Conservation (phyloP, 495 filamentous ascomycete species). For the Aspergillus campestris region DNA sequence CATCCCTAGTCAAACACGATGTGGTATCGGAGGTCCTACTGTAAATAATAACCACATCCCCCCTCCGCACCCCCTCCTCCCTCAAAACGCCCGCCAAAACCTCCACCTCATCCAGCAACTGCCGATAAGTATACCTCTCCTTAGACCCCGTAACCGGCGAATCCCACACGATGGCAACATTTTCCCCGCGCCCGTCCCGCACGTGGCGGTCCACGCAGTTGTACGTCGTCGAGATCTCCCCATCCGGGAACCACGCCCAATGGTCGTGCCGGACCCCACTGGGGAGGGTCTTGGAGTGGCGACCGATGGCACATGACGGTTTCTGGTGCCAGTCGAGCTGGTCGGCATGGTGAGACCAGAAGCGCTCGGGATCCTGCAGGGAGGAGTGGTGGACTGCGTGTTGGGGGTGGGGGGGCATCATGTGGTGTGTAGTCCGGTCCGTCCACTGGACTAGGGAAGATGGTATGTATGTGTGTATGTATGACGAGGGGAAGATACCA, state of each 20-base stretch:
- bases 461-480: background rate
- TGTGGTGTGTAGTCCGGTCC: background rate
- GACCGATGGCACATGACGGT: slow-evolving; percentile 36
- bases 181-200: slow-evolving; percentile 58
- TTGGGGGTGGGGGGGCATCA: slow-evolving; percentile 25
- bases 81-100: slow-evolving; percentile 72
- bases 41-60: slow-evolving; percentile 89
- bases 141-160: slow-evolving; percentile 74
- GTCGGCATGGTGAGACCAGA: slow-evolving; percentile 70
- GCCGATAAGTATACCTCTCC: slow-evolving; percentile 59
- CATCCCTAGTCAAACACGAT: no score
- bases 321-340: slow-evolving; percentile 73
- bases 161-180: slow-evolving; percentile 77
- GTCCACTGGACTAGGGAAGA: background rate
- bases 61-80: slow-evolving; percentile 75
- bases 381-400: slow-evolving; percentile 29
- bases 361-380: slow-evolving; percentile 50
- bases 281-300: slow-evolving; percentile 38
- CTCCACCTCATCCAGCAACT: slow-evolving; percentile 77
- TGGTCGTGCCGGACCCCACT: slow-evolving; percentile 43
- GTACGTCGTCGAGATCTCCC: slow-evolving; percentile 81
- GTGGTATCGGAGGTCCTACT: no score
- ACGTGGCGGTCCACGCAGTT: slow-evolving; percentile 92
- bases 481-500: no score
- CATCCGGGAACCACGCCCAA: slow-evolving; percentile 87